phyloP scores from a whole-genome alignment of 177 flowering plant genomes.

The Vitis hybrid region DNA sequence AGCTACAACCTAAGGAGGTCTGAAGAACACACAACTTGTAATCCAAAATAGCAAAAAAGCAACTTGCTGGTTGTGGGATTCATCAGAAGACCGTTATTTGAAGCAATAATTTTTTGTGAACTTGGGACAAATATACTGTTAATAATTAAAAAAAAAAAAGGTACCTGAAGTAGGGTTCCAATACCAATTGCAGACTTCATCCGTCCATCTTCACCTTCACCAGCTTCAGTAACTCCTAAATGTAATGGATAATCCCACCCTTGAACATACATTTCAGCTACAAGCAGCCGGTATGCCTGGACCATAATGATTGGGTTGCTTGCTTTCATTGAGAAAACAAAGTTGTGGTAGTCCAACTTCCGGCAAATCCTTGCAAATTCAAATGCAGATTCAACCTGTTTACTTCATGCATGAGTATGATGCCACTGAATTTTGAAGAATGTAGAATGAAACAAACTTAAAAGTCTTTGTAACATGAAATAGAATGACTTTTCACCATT shows the following conservation, averaged over 20 bases:
- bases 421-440: slow-evolving; percentile 2
- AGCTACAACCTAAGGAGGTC: too few relatives aligned
- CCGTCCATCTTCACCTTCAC: slow-evolving; percentile 99
- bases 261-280: slow-evolving; percentile 96
- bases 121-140: not conserved
- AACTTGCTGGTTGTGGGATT: not conserved
- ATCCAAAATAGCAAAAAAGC: not conserved
- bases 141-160: not conserved
- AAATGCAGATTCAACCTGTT: slow-evolving; percentile 98
- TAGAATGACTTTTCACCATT: slow-evolving; percentile 56
- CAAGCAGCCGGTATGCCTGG: slow-evolving; percentile 90
- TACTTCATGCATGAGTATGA: slow-evolving; percentile 4
- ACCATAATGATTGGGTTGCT: slow-evolving; percentile 99
- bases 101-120: not conserved
- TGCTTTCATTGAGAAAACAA: slow-evolving; percentile 98
- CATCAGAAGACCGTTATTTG: not conserved
- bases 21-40: too few relatives aligned
- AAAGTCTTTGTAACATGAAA: slow-evolving; percentile 6
- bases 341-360: slow-evolving; percentile 90
- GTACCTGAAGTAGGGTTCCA: slow-evolving; percentile 96
- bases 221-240: slow-evolving; percentile 99
- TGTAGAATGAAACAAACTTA: not conserved
- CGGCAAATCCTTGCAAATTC: slow-evolving; percentile 97
- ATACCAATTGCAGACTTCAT: slow-evolving; percentile 99
- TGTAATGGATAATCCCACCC: slow-evolving; percentile 99